Base-by-base conservation (phyloP, 768 basidiomycete genomes). In the Pleurotus giganteus region DNA sequence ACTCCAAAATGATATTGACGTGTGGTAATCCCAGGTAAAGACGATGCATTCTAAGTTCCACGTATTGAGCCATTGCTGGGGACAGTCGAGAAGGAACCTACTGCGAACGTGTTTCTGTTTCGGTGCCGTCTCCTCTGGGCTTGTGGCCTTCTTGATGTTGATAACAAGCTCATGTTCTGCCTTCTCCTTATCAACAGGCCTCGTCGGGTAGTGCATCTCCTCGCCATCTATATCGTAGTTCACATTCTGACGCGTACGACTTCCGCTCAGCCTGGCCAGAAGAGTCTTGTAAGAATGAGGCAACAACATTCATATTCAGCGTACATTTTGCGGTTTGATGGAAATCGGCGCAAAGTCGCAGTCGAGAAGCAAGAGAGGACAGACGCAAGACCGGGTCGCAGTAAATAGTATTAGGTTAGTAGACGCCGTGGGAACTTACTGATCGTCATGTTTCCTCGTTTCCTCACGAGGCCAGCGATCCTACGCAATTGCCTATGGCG, bases 31-130 rank as follows among this genome's bases (percentile, higher is more conserved):
- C 95, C 95, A 98, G 5, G 97, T 98, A 71, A 94, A 99, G 23
- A 98, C 92, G 68, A 99, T 98, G 64, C 91, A 93, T 76, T 98
- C 96, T 98, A 69, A 8, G 58, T 50, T 51, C 39, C 28, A 55
- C 60, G 47, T 58, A 56, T 47, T 51, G 31, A 37, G 46, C 37
- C 31, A 34, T 24, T 24, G 46, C 43, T 34, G 55, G 41, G 54
- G 27, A 24, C 24, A 29, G 58, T 4, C 15, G 46, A 44, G 42
- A 52, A 37, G 43, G 51, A 39, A 79, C 88, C 69, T 73, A 98
- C 96, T 98, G 69, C 97, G 85, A 63, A 99, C 97, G 67, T 99
- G 97, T 68, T 99, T 99, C 81, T 98, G 95, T 72, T 99, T 99
- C 6, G 97, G 97, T 4, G 97, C 96, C 26, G 85, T 83, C 75